A percentile compares a stretch with the other conserved stretches of the same genome.
Conservation (phyloP, 2,329 filamentous ascomycete species). For the Rhinocladiella mackenziei region DNA sequence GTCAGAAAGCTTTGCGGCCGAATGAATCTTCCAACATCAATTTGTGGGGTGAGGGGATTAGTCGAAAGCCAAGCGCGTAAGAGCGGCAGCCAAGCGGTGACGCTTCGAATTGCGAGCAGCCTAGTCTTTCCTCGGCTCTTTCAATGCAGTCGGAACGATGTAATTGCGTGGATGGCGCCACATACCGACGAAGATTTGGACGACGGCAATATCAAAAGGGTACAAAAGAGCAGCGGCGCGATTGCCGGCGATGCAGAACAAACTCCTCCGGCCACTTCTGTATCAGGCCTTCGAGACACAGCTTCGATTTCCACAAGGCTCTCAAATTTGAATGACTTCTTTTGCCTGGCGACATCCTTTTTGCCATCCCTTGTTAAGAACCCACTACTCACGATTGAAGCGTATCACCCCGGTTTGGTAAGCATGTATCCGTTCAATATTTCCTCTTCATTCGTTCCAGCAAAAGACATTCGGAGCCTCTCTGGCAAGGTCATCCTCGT, state of each 20-base stretch:
- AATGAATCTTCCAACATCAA: too few relatives aligned
- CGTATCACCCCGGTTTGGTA: constrained; percentile 19
- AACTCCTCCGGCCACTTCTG: not conserved
- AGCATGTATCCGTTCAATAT: constrained; percentile 24
- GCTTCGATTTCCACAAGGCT: not conserved
- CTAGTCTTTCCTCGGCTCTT: not conserved
- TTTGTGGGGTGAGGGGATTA: too few relatives aligned
- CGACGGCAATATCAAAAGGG: not conserved
- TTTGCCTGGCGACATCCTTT: constrained; percentile 16
- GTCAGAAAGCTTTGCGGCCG: too few relatives aligned
- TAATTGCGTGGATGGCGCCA: not conserved
- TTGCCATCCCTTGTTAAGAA: constrained; percentile 21
- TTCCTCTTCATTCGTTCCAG: constrained; percentile 37
- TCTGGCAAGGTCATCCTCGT: constrained; percentile 49
- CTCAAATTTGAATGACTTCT: constrained; percentile 13
- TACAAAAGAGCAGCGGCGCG: constrained; percentile 1
- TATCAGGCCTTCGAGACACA: too few relatives aligned
- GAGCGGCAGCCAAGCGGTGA: too few relatives aligned
- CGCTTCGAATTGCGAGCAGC: too few relatives aligned
- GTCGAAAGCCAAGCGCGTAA: too few relatives aligned
- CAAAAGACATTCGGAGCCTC: constrained; percentile 43
- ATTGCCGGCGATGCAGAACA: not conserved
- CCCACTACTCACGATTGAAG: constrained; percentile 22
- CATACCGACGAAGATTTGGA: not conserved
- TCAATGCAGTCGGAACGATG: not conserved